Conservation (phyloP, 768 basidiomycete genomes). For the Rhodotorula graminis region DNA sequence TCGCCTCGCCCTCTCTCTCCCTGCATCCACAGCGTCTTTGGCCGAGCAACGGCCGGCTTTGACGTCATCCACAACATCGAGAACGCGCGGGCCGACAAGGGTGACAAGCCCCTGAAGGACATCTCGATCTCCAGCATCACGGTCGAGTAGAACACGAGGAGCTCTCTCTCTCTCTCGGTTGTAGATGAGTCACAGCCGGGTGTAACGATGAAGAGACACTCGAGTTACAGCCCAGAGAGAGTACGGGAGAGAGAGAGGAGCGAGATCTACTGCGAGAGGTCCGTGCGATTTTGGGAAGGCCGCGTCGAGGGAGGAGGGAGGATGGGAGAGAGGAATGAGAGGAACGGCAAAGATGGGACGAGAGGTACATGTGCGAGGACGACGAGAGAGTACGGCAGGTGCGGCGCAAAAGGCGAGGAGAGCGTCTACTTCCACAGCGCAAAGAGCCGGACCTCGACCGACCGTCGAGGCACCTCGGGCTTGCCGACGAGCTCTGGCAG, state of each 20-base stretch:
- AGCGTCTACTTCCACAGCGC: constrained; percentile 9
- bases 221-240: not conserved
- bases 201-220: not conserved
- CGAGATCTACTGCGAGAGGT: not conserved
- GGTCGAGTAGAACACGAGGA: constrained; percentile 26
- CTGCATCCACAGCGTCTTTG: constrained; percentile 66
- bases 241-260: not conserved
- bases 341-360: not conserved
- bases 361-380: too few relatives aligned
- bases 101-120: constrained; percentile 44
- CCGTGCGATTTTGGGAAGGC: too few relatives aligned
- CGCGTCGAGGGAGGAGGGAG: too few relatives aligned
- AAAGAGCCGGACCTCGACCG: constrained; percentile 23
- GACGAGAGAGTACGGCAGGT: too few relatives aligned
- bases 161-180: not conserved
- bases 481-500: not conserved
- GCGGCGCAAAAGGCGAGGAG: too few relatives aligned
- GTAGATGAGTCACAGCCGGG: too few relatives aligned
- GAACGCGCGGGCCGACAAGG: constrained; percentile 46
- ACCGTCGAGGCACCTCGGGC: constrained; percentile 6
- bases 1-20: not conserved
- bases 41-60: constrained; percentile 75
- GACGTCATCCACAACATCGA: constrained; percentile 90
- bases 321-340: too few relatives aligned
- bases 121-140: constrained; percentile 39